Base-by-base conservation (phyloP, 2,329 filamentous ascomycete species). In the Cladophialophora yegresii region DNA sequence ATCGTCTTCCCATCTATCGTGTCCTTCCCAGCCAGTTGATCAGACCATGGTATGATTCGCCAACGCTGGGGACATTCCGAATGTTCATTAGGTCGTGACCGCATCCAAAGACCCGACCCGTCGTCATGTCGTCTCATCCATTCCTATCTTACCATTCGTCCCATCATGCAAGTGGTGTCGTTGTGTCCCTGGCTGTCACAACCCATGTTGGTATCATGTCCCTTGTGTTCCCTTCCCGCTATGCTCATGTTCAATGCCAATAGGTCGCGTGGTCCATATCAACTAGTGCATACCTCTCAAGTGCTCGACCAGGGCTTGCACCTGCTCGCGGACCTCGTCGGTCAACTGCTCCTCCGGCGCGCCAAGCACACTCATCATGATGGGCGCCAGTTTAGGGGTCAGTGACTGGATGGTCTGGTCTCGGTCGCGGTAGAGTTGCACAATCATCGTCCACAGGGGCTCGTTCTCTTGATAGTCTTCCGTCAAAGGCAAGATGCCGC, bases 401-500 rank as follows among this genome's bases (percentile, higher is more conserved):
- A 81, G 76, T 54, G 77, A 73, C 56, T 76, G 76, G 65, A 82
- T 75, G 53, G 78, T 81, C 22, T 75, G 69, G 67, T 82, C 78
- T 67, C 81, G 77, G 73, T 77, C 78, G 70, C 80, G 80, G 73
- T 81, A 97, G 69, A 98, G 85, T 77, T 90, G 88, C 77, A 91
- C 89, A 73, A 99, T 89, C 86, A 93, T 96, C 76, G 89, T 85
- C 80, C 89, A 99, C 65, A 98, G 88, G 8, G 95, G 92, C 73
- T 91, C 91, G 79, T 99, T 98, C 85, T 98, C 95, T 78, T 97
- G 92, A 72, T 86, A 98, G 77, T 98, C 95, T 75, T 96, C 93
- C 77, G 90, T 91, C 67, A 98, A 83, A 9, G 95, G 95, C 43
- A 98, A 85, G 30, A 93, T 84, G 49, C 63, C 67, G 33, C 62